Evolutionary conservation across 139 green algal genomes (phyloP), one percentile per base, ranked within the genome.

Genomic region (Spirogloea muscicola): DNA sequence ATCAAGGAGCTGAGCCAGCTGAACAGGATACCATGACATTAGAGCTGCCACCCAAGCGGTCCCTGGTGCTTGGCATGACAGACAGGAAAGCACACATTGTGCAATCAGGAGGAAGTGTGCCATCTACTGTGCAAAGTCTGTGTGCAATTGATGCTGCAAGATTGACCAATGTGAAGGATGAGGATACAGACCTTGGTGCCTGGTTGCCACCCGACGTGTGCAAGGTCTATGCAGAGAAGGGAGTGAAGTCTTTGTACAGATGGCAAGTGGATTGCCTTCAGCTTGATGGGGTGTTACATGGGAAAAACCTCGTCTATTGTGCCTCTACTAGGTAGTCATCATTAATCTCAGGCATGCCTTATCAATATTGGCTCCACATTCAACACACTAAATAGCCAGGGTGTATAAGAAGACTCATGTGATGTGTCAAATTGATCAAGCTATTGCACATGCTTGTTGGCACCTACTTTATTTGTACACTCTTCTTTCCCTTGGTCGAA

Each of bases 271-370:
- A 88, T 37, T 83, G 69, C 38, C 48, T 88, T 69, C 66, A 76
- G n/a, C 31, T 63, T 63, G 72, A 76, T 18, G 84, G 82, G 18
- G 90, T 96, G 41, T 80, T 96, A 52, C 61, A 79, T 70, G 89
- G 88, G 1, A 42, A 82, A 58, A 95, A 89, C 79, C 76, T 95
- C 40, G 90, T 95, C 44, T 95, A 92, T 85, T 89, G 85, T 58
- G 90, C 90, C 6, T 91, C 90, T 25, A 95, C 90, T 33, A 74
- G 65, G 65, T 74, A 9, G 21, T 36, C 33, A 29, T 27, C 33
- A 29, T n/a, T 34, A 36, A 7, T 44, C 5, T 34, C 34, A 18
- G 59, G 25, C 1, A 33, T 66, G 13, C 31, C n/a, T 71, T 71
- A 1, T 43, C 6, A 61, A 21, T 71, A 29, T 27, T 71, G 42